Percentiles rank a stretch among this genome's conserved stretches.
phyloP scores from a whole-genome alignment of 176 grass and related monocot genomes.

The Stipa capillata region DNA sequence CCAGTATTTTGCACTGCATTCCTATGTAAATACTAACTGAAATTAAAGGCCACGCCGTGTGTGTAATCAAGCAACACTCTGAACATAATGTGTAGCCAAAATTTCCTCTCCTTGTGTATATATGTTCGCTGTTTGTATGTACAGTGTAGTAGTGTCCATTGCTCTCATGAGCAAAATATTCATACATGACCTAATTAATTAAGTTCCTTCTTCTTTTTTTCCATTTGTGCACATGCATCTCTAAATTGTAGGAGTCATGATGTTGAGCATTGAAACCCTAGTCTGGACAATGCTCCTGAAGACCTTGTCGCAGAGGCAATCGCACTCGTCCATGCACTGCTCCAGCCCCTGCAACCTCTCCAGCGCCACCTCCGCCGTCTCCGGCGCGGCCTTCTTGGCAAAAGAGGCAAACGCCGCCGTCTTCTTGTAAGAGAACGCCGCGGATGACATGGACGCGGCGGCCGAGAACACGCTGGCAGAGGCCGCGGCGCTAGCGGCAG shows the following conservation, averaged over 20 bases:
- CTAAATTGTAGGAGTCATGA: slow-evolving; percentile 40
- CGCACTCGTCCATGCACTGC: slow-evolving; percentile 23
- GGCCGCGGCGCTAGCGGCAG: neutral
- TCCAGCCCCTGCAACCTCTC: slow-evolving; percentile 25
- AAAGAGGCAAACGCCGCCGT: neutral
- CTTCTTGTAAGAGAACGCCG: neutral
- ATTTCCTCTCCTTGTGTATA: neutral
- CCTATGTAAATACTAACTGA: no score
- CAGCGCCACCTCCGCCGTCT: neutral
- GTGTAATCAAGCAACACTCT: neutral
- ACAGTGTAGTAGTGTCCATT: neutral
- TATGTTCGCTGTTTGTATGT: neutral
- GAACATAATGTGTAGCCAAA: neutral
- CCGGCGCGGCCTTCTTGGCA: neutral
- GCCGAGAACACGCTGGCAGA: slow-evolving; percentile 24
- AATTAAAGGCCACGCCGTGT: no score
- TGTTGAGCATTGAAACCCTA: slow-evolving; percentile 52
- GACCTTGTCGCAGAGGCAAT: slow-evolving; percentile 20
- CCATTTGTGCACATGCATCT: neutral
- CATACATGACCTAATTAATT: neutral
- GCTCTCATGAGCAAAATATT: neutral
- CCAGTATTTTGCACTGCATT: no score
- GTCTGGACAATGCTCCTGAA: slow-evolving; percentile 36
- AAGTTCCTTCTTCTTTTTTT: neutral
- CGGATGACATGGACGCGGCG: neutral